Percentiles rank a stretch among this genome's conserved stretches.
Conservation (phyloP, 2,329 filamentous ascomycete species). For the Nannizziopsis barbatae region DNA sequence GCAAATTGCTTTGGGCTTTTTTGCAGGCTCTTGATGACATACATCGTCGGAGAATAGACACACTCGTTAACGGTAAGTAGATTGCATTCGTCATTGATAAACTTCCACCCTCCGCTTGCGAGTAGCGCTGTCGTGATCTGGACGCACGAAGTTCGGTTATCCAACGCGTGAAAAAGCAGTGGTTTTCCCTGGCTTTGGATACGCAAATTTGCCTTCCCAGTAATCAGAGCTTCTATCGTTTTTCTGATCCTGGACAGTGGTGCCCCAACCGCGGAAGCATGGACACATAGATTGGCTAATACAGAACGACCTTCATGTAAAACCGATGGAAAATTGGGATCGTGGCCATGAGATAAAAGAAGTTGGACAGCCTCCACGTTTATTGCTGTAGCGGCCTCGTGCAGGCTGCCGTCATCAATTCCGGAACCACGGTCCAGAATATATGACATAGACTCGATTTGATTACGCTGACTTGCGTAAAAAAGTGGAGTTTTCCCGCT, state of each 20-base stretch:
- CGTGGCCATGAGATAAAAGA: slow-evolving; percentile 49
- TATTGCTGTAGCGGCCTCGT: slow-evolving; percentile 52
- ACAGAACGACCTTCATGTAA: slow-evolving; percentile 53
- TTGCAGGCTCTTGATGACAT: slow-evolving; percentile 32
- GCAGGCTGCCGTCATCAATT: slow-evolving; percentile 54
- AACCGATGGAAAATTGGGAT: slow-evolving; percentile 54
- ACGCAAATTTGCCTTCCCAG: slow-evolving; percentile 38
- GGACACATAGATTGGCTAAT: slow-evolving; percentile 52
- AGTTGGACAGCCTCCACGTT: slow-evolving; percentile 47
- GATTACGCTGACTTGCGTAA: slow-evolving; percentile 47
- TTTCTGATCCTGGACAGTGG: slow-evolving; percentile 42
- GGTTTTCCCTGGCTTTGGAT: slow-evolving; percentile 40
- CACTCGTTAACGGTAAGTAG: slow-evolving; percentile 43
- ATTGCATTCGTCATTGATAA: slow-evolving; percentile 51
- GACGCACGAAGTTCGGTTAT: slow-evolving; percentile 44
- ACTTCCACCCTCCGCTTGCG: slow-evolving; percentile 54
- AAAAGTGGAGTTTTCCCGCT: slow-evolving; percentile 49
- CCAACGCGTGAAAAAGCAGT: slow-evolving; percentile 47
- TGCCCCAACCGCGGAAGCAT: slow-evolving; percentile 39
- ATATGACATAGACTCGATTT: slow-evolving; percentile 42
- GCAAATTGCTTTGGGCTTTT: slow-evolving; percentile 10
- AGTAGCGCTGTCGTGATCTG: slow-evolving; percentile 48
- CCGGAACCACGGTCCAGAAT: slow-evolving; percentile 47
- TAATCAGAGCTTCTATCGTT: slow-evolving; percentile 47
- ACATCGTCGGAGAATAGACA: slow-evolving; percentile 56